Percentiles rank a stretch among this genome's conserved stretches.
These are phyloP conservation scores for Xanthoparmelia taractica DNA, from an alignment of 495 filamentous ascomycete species.

Conservation along the genomic window DNA sequence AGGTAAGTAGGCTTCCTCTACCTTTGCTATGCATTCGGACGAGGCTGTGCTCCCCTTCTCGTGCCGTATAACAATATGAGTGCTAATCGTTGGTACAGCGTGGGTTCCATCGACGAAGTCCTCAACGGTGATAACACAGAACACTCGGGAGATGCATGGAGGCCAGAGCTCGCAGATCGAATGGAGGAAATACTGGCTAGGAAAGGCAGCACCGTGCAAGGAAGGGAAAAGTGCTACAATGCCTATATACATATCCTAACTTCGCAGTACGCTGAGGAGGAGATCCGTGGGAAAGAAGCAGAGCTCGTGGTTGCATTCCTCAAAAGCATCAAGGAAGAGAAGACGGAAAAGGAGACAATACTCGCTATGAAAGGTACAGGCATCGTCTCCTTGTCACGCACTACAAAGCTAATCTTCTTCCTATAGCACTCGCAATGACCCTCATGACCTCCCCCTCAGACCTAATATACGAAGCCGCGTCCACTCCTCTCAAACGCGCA, in stretches of 20 bases:
- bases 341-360: slow-evolving; percentile 64
- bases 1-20: slow-evolving; percentile 43
- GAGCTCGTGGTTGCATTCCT: slow-evolving; percentile 67
- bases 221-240: slow-evolving; percentile 64
- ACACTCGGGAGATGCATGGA: slow-evolving; percentile 52
- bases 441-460: slow-evolving; percentile 66
- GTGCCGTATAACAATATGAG: background rate
- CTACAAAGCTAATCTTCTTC: background rate
- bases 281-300: slow-evolving; percentile 50
- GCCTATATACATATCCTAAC: slow-evolving; percentile 66
- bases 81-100: slow-evolving; percentile 24
- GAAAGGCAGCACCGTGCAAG: slow-evolving; percentile 74
- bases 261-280: slow-evolving; percentile 61
- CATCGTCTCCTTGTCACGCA: background rate
- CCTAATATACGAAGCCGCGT: slow-evolving; percentile 57
- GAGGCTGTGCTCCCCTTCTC: background rate
- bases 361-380: slow-evolving; percentile 52
- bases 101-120: slow-evolving; percentile 52
- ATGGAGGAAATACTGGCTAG: slow-evolving; percentile 77
- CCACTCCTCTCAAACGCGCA: slow-evolving; percentile 55
- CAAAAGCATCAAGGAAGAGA: slow-evolving; percentile 63
- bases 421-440: slow-evolving; percentile 64
- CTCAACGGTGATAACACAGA: slow-evolving; percentile 45
- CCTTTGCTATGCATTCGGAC: slow-evolving; percentile 10
- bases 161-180: slow-evolving; percentile 58